Base-by-base conservation (phyloP, 768 basidiomycete genomes). In the Russula compacta region DNA sequence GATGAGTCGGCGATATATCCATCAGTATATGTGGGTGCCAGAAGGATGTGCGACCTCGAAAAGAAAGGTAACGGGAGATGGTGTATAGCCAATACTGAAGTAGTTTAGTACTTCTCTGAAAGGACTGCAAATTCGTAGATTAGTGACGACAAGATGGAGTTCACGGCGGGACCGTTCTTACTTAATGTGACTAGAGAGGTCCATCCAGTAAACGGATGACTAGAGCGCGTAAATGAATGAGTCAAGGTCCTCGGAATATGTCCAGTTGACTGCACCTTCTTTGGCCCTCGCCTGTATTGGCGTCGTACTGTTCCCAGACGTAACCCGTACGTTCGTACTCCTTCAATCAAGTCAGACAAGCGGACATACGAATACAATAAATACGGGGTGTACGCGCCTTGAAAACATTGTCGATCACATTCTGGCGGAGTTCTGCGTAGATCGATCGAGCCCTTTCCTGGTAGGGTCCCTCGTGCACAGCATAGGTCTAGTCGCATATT, bases 131-230 rank as follows among this genome's bases (percentile, higher is more conserved):
- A 60, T 53, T 61, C 39, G 32, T 29, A 14, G 29, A 68, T 64
- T 54, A 67, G 58, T 44, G 53, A 57, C 35, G 58, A 59, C 38
- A 12, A 44, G 39, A 39, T 15, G 54, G 32, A 48, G 17, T 24
- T 32, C 54, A 48, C n/a, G 24, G 15, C 9, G n/a, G 17, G 42
- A 35, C 35, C 6, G 36, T 59, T 80, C 92, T 78, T 73, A 95
- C 93, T 93, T 67, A 95, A 74, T 35, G 91, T 84, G 24, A 92
- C 82, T 47, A 95, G 76, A 48, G 93, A 92, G 32, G 94, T 95
- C 95, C 94, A 97, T 10, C 95, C 95, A 11, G 95, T 97, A 76
- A 98, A 98, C 0, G 95, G 94, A 73, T 95, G 92, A 68, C 94
- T 94, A 50, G 56, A 60, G 32, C 44, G 59, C 50, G 21, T 49